Percentiles rank a stretch among this genome's conserved stretches.
These are phyloP conservation scores for Bacterosira constricta DNA, from an alignment of 108 stramenopile species.

Conservation along the genomic window DNA sequence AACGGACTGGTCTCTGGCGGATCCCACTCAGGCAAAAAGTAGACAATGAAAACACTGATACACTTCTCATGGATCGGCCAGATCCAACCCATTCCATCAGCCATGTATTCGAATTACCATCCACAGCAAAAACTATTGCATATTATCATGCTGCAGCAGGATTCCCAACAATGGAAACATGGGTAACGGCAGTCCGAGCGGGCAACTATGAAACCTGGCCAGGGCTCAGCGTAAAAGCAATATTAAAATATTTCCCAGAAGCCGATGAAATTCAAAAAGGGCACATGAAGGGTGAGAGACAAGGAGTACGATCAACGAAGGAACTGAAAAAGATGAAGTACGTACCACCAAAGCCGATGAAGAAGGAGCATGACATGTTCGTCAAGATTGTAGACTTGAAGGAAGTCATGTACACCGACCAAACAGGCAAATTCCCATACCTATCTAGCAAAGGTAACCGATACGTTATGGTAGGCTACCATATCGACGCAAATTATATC, in stretches of 20 bases:
- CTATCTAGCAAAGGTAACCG: slow-evolving; percentile 2
- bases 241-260: not conserved
- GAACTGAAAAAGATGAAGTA: too few relatives aligned
- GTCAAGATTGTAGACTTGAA: too few relatives aligned
- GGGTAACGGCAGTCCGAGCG: slow-evolving; percentile 1
- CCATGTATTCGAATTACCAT: too few relatives aligned
- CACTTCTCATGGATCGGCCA: too few relatives aligned
- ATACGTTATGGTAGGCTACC: not conserved
- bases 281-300: not conserved
- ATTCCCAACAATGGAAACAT: slow-evolving; percentile 3
- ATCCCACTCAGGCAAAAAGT: too few relatives aligned
- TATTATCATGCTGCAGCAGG: slow-evolving; percentile 28
- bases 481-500: slow-evolving; percentile 12
- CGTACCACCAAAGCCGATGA: too few relatives aligned
- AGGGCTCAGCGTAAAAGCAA: not conserved
- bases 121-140: not conserved
- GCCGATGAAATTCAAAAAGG: not conserved
- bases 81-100: too few relatives aligned
- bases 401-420: slow-evolving; percentile 26
- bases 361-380: too few relatives aligned
- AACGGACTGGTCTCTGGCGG: too few relatives aligned
- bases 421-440: slow-evolving; percentile 5
- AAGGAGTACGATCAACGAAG: slow-evolving; percentile 6
- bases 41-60: too few relatives aligned
- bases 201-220: slow-evolving; percentile 14